These are phyloP conservation scores for Beverwykella pulmonaria DNA, from an alignment of 495 filamentous ascomycete species.

Conservation along the genomic window DNA sequence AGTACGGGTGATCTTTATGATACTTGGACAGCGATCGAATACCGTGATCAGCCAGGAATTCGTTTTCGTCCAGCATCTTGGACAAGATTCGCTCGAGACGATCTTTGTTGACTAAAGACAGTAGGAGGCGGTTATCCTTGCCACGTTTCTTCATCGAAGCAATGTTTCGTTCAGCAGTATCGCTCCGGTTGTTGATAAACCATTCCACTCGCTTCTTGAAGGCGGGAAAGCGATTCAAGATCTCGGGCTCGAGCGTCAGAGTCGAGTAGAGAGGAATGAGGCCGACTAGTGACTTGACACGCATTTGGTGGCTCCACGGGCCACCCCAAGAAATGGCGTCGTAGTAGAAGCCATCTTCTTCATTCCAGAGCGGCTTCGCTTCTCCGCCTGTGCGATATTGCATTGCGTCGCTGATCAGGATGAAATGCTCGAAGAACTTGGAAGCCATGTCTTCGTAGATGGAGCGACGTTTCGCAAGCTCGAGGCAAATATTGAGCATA, in stretches of 20 bases:
- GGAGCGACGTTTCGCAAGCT: conserved; percentile 91
- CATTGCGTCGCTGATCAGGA: conserved; percentile 97
- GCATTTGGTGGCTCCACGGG: conserved; percentile 88
- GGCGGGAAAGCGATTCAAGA: conserved; percentile 87
- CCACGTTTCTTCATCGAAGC: conserved; percentile 85
- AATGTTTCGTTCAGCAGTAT: conserved; percentile 88
- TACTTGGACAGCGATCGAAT: conserved; percentile 93
- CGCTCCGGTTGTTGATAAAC: conserved; percentile 84
- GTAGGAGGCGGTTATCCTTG: conserved; percentile 80
- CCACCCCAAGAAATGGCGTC: conserved; percentile 96
- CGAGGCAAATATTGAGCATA: conserved; percentile 95
- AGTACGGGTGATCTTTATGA: conserved; percentile 86
- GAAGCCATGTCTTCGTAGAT: conserved; percentile 97
- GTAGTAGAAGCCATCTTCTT: conserved; percentile 94
- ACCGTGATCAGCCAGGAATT: conserved; percentile 87
- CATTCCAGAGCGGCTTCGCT: conserved; percentile 89
- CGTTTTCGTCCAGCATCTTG: conserved; percentile 90
- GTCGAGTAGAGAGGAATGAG: conserved; percentile 92
- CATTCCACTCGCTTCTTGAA: conserved; percentile 92
- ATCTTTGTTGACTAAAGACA: conserved; percentile 87
- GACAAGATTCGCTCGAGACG: conserved; percentile 81
- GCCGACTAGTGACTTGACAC: conserved; percentile 86
- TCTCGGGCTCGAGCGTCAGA: conserved; percentile 85
- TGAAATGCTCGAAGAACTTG: conserved; percentile 98
- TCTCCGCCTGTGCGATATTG: conserved; percentile 79